Evolutionary conservation across 345 rosid genomes (phyloP), one percentile per base, ranked within the genome.

Genomic region (Populus ilicifolia): DNA sequence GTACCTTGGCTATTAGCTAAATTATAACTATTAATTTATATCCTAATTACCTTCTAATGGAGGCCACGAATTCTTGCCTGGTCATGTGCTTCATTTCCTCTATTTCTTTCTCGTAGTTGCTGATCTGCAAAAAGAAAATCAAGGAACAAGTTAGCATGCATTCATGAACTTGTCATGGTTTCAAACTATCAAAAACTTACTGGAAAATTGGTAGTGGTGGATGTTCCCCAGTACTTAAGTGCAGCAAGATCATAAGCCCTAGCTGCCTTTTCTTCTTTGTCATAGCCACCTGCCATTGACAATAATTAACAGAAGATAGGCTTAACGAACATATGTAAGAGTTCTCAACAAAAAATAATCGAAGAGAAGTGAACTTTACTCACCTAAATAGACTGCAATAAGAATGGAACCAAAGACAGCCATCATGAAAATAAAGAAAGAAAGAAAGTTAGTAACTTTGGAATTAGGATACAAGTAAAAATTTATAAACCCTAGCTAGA

Each of bases 21-120:
- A 12, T 30, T 30, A 30, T 44, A 44, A 44, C 50, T 44, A 13
- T 14, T 43, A 41, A 41, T 66, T 5, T 14, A 66, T 66, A 35
- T 67, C 30, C 4, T 68, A 30, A 0, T 8, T 75, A 92, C 99
- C 99, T 96, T 88, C 99, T 86, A 69, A 94, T 96, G 36, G 99
- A 82, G 35, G 98, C 99, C 41, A 96, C 99, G 75, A 92, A 94
- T 85, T 96, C 99, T 87, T 96, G 98, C 71, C 98, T 88, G 18
- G 99, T 96, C 99, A 96, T 96, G 83, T 92, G 80, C 86, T 94
- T 96, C 99, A 96, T 96, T 78, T 96, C 99, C 79, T 94, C 99
- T 13, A 96, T 54, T 84, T 96, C 99, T 80, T 96, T 96, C 83
- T 96, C 99, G 62, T 94, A 96, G 89, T 89, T 96, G 75, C 89